A percentile compares a stretch with the other conserved stretches of the same genome.
These are phyloP conservation scores for Heterobasidion irregulare DNA, from an alignment of 1,284 basidiomycete genomes.

Conservation along the genomic window DNA sequence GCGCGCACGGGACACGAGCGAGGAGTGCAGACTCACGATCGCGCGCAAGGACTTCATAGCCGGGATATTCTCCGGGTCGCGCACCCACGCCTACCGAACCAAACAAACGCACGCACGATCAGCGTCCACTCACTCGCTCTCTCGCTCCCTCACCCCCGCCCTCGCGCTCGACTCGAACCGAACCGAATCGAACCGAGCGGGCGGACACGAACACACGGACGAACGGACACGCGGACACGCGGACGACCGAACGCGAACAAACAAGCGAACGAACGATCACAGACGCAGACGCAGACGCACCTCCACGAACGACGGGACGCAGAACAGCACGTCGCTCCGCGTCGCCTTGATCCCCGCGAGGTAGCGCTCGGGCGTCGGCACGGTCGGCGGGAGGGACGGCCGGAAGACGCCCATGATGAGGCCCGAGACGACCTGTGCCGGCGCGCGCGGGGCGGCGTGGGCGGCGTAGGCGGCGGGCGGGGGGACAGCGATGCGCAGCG, in stretches of 20 bases:
- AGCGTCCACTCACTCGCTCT: no score
- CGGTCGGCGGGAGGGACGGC: not conserved
- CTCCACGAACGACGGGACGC: conserved; percentile 20
- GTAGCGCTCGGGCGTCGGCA: not conserved
- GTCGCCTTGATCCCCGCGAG: conserved; percentile 7
- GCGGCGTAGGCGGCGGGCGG: not conserved
- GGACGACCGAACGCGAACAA: no score
- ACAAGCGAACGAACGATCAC: no score
- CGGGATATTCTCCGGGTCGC: not conserved
- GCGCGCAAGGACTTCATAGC: not conserved
- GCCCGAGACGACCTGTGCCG: not conserved
- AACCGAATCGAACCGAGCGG: not conserved
- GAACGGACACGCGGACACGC: no score
- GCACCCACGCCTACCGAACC: not conserved
- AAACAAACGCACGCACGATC: not conserved
- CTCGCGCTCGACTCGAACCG: no score
- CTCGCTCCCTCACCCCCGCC: no score
- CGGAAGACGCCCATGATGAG: not conserved
- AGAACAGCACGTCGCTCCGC: conserved; percentile 12
- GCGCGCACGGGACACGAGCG: no score
- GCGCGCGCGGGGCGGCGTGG: no score
- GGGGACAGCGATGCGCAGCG: not conserved
- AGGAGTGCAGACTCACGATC: not conserved
- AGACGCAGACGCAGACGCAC: conserved; percentile 8
- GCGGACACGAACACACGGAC: no score